Evolutionary conservation across 495 filamentous ascomycete genomes (phyloP).

Genomic region (Hyaloscypha bicolor): DNA sequence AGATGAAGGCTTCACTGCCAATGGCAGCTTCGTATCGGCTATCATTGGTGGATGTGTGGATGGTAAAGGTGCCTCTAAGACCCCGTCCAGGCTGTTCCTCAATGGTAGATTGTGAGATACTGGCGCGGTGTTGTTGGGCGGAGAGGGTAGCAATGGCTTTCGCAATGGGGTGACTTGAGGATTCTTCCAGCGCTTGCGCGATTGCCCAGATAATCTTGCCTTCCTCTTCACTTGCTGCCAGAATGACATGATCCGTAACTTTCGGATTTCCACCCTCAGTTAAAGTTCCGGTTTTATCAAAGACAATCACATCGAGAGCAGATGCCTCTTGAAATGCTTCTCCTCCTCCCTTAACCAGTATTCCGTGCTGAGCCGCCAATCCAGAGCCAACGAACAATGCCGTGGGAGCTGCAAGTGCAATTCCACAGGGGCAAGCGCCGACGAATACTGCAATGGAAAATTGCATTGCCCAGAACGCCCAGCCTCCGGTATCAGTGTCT

Average conservation of each 20-base stretch:
- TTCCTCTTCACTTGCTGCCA: constrained; percentile 41
- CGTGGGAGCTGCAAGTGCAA: constrained; percentile 90
- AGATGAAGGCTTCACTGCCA: constrained; percentile 80
- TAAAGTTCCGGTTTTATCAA: constrained; percentile 95
- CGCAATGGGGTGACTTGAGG: constrained; percentile 85
- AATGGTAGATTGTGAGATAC: constrained; percentile 48
- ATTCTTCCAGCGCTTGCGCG: constrained; percentile 72
- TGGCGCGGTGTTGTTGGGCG: constrained; percentile 35
- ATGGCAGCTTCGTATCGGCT: constrained; percentile 75
- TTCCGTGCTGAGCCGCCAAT: constrained; percentile 83
- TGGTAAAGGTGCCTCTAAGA: constrained; percentile 67
- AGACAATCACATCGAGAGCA: constrained; percentile 81
- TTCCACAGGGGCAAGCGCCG: constrained; percentile 90
- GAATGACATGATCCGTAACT: constrained; percentile 70
- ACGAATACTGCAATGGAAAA: constrained; percentile 97
- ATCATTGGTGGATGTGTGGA: constrained; percentile 33
- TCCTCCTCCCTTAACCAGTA: constrained; percentile 90
- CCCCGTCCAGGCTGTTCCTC: constrained; percentile 83
- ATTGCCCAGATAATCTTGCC: constrained; percentile 44
- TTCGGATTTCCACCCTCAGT: constrained; percentile 81
- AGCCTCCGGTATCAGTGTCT: constrained; percentile 68
- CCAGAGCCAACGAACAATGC: constrained; percentile 92
- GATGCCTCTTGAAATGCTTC: constrained; percentile 96
- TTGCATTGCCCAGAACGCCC: constrained; percentile 84
- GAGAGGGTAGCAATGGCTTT: constrained; percentile 76